Base-by-base conservation (phyloP, 768 basidiomycete genomes). In the Leccinum uliginosum region DNA sequence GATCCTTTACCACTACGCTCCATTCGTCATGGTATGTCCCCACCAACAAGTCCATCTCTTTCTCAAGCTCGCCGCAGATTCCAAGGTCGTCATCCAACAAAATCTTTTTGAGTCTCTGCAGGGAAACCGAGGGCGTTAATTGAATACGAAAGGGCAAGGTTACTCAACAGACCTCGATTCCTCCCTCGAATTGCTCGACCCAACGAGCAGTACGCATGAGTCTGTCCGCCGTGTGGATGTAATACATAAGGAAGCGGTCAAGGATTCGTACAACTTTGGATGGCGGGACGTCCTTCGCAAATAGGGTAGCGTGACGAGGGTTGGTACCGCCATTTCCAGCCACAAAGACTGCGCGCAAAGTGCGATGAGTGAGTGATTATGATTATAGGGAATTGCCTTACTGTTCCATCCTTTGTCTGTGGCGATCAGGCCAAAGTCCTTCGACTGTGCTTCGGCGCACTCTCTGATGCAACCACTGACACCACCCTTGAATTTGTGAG, bases 361-460 rank as follows among this genome's bases (percentile, higher is more conserved):
- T 17, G 8, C 9, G n/a, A 38, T 2, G 17, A 8, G 8, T 2
- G 4, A 38, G 3, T n/a, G n/a, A 1, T 34, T 34, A 34, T 0
- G 15, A 34, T n/a, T n/a, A 38, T 38, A 38, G 8, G 38, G 38
- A 17, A 38, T 26, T 12, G 23, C 15, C 75, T 57, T 59, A 82
- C 79, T 67, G 62, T 89, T 88, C 86, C 87, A 89, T n/a, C 87
- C 87, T 69, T 89, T 88, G 70, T 83, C 84, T 0, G 86, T 87
- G 1, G 87, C 87, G 55, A 89, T 89, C 38, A 89, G 70, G 12
- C 87, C 87, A 62, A 89, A 91, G 67, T 89, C 87, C 65, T 83
- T 87, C 12, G 74, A 74, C 62, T 91, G 88, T 2, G 88, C 87
- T 68, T 89, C 88, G 0, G 87, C 88, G 58, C 88, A 91, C 65